Base-by-base conservation (phyloP, 179 eudicot genomes). In the Sideroxylon spinosum region DNA sequence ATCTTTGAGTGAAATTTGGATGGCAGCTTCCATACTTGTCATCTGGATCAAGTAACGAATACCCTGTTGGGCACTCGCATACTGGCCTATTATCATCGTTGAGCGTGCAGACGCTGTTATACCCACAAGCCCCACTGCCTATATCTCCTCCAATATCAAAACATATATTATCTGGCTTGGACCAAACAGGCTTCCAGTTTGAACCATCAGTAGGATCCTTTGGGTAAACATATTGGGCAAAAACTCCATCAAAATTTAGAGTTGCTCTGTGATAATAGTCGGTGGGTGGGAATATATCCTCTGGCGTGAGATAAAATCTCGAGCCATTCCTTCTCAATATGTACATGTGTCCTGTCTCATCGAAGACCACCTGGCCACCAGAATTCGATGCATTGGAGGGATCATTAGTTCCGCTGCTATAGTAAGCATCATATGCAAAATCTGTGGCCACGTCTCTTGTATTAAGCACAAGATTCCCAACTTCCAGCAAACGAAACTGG, bases 81-180 rank as follows among this genome's bases (percentile, higher is more conserved):
- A 7, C 68, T 10, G 85, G 86, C 52, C 81, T 76, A 3, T 37
- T 17, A 61, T 70, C 29, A 2, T 50, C 64, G 12, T 50, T 65
- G 22, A 85, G 57, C 1, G 60, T 73, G 68, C 89, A 87, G 48
- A 82, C 16, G 71, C 74, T 84, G 63, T 86, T 86, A 32, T 23
- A 84, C 57, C 89, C 87, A 56, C 89, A 86, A 80, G 81, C 81
- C n/a, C 87, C 87, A 3, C 84, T 78, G 1, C 83, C 87, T 71
- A 9, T 0, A 7, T 8, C 16, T 63, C 79, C 80, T 16, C 4
- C 25, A 12, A 74, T 72, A 16, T 0, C 0, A 3, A 17, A 0
- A 29, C 89, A 84, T 16, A 86, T 82, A 23, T 84, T 68, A 11
- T 68, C 73, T 22, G 87, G 87, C 28, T 46, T 32, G 5, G 25